Evolutionary conservation across 345 rosid genomes (phyloP).

Genomic region (Gossypium stocksii): DNA sequence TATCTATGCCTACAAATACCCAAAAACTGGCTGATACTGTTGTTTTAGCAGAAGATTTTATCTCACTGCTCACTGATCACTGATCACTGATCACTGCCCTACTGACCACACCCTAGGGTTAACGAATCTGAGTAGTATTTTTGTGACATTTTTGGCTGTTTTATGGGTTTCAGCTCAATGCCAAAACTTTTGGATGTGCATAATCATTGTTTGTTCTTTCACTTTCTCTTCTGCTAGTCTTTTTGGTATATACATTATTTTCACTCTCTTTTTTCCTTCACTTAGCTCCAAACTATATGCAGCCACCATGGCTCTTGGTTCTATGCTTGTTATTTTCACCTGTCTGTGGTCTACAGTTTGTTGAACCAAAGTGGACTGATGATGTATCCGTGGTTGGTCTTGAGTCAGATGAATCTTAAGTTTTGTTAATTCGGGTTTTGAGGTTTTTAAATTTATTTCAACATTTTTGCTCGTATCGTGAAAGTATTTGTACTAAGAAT

Average conservation of each 20-base stretch:
- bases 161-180: not conserved
- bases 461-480: too few species aligned
- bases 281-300: not conserved
- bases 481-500: too few species aligned
- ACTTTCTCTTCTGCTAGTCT: not conserved
- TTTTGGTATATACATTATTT: not conserved
- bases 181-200: not conserved
- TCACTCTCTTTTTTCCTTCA: not conserved
- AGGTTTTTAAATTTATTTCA: too few species aligned
- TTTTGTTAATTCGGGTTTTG: too few species aligned
- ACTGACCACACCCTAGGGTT: not conserved
- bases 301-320: slow-evolving; percentile 8
- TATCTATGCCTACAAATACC: not conserved
- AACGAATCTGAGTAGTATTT: slow-evolving; percentile 22
- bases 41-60: not conserved
- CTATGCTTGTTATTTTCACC: not conserved
- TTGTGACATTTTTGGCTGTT: not conserved
- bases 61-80: not conserved
- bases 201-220: slow-evolving; percentile 1
- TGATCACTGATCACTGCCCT: not conserved
- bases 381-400: too few species aligned
- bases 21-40: not conserved
- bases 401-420: too few species aligned
- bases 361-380: not conserved
- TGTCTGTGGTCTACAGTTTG: not conserved